These are phyloP conservation scores for Coemansia sp. DNA, from an alignment of 192 early-diverging fungal species.

Conservation along the genomic window DNA sequence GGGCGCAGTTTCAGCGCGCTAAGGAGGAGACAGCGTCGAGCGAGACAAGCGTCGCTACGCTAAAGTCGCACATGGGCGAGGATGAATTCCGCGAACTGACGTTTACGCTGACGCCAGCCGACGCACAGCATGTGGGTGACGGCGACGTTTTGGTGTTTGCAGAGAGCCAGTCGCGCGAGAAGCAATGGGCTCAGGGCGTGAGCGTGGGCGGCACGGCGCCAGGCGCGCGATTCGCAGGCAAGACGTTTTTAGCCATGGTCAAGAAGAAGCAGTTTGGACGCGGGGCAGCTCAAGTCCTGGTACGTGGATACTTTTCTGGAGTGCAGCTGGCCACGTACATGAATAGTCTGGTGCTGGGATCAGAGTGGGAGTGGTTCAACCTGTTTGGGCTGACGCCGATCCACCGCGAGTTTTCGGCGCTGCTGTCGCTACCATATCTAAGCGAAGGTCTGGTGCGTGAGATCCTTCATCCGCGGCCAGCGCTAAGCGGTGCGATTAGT, in stretches of 20 bases:
- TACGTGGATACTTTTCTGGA: constrained; percentile 29
- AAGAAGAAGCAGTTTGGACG: constrained; percentile 25
- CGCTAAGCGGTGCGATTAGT: constrained; percentile 20
- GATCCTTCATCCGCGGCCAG: constrained; percentile 60
- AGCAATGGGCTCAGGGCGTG: constrained; percentile 19
- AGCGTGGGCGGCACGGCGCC: background rate
- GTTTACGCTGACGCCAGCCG: constrained; percentile 50
- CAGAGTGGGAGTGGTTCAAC: constrained; percentile 43
- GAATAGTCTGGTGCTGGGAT: constrained; percentile 33
- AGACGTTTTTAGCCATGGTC: constrained; percentile 44
- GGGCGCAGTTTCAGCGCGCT: constrained; percentile 75
- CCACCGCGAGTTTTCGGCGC: constrained; percentile 79
- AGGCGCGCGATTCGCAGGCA: constrained; percentile 8
- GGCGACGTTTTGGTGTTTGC: constrained; percentile 68
- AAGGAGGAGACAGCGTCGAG: constrained; percentile 57
- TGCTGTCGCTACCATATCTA: constrained; percentile 60
- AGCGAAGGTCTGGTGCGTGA: constrained; percentile 59
- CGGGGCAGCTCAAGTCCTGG: constrained; percentile 20
- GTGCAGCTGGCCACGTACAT: constrained; percentile 10
- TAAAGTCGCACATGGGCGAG: constrained; percentile 59
- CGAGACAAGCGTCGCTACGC: constrained; percentile 32
- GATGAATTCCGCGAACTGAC: constrained; percentile 76
- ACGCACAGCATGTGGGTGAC: constrained; percentile 42
- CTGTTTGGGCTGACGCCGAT: constrained; percentile 69
- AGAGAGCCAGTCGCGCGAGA: constrained; percentile 20